Evolutionary conservation across 371 early-diverging fungal genomes (phyloP), one percentile per base, ranked within the genome.

Genomic region (Funneliformis caledonium): DNA sequence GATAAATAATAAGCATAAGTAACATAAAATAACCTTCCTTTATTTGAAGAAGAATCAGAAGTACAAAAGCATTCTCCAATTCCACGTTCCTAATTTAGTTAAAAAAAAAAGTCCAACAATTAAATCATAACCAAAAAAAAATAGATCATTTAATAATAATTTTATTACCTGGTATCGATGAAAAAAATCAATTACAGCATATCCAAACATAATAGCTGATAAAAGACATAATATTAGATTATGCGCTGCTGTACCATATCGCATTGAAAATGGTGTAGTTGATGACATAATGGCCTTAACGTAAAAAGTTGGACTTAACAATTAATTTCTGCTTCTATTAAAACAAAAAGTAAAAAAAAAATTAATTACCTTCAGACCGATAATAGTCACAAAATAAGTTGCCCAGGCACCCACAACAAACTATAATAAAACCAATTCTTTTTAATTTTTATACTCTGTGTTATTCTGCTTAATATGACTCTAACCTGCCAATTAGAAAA

Each of bases 1-100:
- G 89, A 86, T 80, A 93, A 82, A 82, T 94, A 93, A 82, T 94
- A 94, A 78, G 91, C 83, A 81, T 93, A 93, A n/a, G 77, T 77
- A 37, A 64, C n/a, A 42, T 77, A 77, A n/a, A 64, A 45, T 43
- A 77, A 22, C n/a, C 77, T 42, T 43, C 77, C 77, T 12, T 61
- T 47, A 14, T 45, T 14, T n/a, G 47, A 37, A 43, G 22, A 45
- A 47, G 31, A 16, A 42, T 77, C 65, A 19, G 77, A 77, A 26
- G 77, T 77, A 47, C 77, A 77, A 65, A 77, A 77, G 10, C 77
- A 77, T 77, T 77, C 77, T 43, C 45, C 42, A 19, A 77, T 45
- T 19, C 77, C 77, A 14, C 43, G 65, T 64, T 47, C 47, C 77
- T 77, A 43, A 42, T 62, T 50, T 33, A 45, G n/a, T 11, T 62